Evolutionary conservation across 371 early-diverging fungal species (phyloP).

Genomic region (Haplosporangium sp.): DNA sequence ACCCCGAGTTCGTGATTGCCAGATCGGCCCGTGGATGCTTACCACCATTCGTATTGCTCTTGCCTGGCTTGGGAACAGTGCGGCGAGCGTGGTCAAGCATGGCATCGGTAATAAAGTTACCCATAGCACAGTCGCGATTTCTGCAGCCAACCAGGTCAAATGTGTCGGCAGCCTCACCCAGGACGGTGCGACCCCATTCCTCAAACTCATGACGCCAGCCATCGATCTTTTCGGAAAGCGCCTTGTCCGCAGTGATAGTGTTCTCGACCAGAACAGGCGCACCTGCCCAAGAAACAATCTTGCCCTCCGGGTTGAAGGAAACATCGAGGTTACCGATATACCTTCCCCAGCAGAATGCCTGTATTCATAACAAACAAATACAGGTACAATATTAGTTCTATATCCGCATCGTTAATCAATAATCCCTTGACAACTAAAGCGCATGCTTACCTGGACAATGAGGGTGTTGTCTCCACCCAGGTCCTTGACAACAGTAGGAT

Average conservation of each 20-base stretch:
- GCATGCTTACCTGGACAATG: slow-evolving; percentile 61
- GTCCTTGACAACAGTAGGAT: slow-evolving; percentile 66
- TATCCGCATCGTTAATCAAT: no score
- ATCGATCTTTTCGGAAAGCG: slow-evolving; percentile 39
- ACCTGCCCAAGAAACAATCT: slow-evolving; percentile 58
- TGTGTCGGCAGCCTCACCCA: slow-evolving; percentile 54
- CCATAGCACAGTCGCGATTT: slow-evolving; percentile 59
- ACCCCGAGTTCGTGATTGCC: slow-evolving; percentile 63
- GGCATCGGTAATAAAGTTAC: slow-evolving; percentile 64
- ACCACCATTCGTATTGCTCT: not conserved
- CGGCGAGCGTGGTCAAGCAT: slow-evolving; percentile 44
- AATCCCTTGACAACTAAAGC: no score
- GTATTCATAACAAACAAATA: not conserved
- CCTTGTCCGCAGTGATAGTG: slow-evolving; percentile 55
- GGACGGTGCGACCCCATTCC: slow-evolving; percentile 41
- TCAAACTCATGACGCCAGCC: slow-evolving; percentile 62
- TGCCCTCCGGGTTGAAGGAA: slow-evolving; percentile 62
- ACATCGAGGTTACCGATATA: slow-evolving; percentile 74
- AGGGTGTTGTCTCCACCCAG: slow-evolving; percentile 65
- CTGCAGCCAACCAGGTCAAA: slow-evolving; percentile 53
- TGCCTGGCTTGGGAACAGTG: not conserved
- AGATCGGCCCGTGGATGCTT: slow-evolving; percentile 20
- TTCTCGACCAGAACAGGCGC: slow-evolving; percentile 64
- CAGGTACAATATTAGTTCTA: not conserved
- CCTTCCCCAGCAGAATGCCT: slow-evolving; percentile 60